These are phyloP conservation scores for Sporobolomyces phaffii DNA, from an alignment of 768 basidiomycete genomes.

Conservation along the genomic window DNA sequence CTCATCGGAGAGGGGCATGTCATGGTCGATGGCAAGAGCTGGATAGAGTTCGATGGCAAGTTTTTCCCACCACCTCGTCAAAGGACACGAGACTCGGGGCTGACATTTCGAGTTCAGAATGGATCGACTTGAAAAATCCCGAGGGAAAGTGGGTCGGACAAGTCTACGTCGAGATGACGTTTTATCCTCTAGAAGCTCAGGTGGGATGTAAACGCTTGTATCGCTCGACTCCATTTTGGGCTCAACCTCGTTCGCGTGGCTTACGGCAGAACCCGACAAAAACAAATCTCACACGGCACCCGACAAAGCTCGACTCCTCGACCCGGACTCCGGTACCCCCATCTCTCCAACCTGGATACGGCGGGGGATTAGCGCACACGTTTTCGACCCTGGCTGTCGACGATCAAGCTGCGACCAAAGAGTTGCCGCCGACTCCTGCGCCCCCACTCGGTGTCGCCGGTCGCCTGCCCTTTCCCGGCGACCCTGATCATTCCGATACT, in stretches of 20 bases:
- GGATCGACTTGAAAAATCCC: constrained; percentile 3
- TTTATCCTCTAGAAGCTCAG: constrained; percentile 11
- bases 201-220: too few species aligned
- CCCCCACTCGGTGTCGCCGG: neutral
- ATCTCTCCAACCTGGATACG: neutral
- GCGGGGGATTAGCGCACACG: neutral
- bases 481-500: constrained; percentile 10
- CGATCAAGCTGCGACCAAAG: neutral
- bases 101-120: constrained; percentile 23
- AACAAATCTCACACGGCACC: neutral
- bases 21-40: neutral
- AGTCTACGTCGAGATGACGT: constrained; percentile 28
- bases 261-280: neutral
- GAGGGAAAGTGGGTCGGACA: constrained; percentile 24
- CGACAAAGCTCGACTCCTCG: constrained; percentile 8
- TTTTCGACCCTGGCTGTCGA: neutral
- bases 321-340: neutral
- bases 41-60: constrained; percentile 31
- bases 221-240: neutral
- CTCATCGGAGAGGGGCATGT: constrained; percentile 16
- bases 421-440: neutral
- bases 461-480: constrained; percentile 16
- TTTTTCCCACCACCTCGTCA: neutral
- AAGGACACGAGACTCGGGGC: too few species aligned
- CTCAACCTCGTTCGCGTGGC: neutral